Conservation (phyloP, 83 land plant genomes). For the Picea abies region DNA sequence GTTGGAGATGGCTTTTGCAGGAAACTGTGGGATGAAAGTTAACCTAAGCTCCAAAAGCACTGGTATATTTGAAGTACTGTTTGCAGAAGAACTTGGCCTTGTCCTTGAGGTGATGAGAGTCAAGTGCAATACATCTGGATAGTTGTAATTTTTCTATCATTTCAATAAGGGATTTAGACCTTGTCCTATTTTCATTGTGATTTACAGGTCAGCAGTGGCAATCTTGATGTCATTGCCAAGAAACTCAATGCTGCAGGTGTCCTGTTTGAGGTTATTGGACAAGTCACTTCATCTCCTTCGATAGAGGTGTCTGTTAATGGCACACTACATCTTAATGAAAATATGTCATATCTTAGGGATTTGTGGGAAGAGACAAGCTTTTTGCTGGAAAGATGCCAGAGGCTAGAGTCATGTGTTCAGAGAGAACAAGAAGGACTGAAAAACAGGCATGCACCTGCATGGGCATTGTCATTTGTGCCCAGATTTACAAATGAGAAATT, state of each 20-base stretch:
- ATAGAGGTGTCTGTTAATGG: conserved; percentile 70
- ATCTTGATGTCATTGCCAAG: conserved; percentile 35
- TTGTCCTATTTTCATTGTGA: neutral
- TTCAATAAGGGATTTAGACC: neutral
- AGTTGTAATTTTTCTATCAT: neutral
- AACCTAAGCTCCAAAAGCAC: conserved; percentile 44
- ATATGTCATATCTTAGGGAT: conserved; percentile 71
- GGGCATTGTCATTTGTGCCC: conserved; percentile 84
- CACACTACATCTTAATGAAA: conserved; percentile 44
- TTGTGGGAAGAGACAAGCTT: conserved; percentile 96
- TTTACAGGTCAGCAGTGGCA: conserved; percentile 16
- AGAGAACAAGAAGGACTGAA: conserved; percentile 80
- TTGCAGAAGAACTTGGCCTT: conserved; percentile 96
- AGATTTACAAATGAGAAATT: conserved; percentile 50
- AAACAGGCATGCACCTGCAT: conserved; percentile 65
- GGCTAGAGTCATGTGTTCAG: conserved; percentile 79
- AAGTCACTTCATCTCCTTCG: conserved; percentile 49
- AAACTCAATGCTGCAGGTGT: conserved; percentile 54
- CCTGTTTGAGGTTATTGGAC: conserved; percentile 66
- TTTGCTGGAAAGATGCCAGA: conserved; percentile 71
- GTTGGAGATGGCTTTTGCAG: conserved; percentile 98
- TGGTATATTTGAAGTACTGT: conserved; percentile 54
- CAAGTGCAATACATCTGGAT: neutral
- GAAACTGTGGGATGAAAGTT: conserved; percentile 82
- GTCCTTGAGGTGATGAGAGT: conserved; percentile 60